A percentile compares a stretch with the other conserved stretches of the same genome.
Evolutionary conservation across 306 rosid species (phyloP).

Genomic region (Lathyrus oleraceus): DNA sequence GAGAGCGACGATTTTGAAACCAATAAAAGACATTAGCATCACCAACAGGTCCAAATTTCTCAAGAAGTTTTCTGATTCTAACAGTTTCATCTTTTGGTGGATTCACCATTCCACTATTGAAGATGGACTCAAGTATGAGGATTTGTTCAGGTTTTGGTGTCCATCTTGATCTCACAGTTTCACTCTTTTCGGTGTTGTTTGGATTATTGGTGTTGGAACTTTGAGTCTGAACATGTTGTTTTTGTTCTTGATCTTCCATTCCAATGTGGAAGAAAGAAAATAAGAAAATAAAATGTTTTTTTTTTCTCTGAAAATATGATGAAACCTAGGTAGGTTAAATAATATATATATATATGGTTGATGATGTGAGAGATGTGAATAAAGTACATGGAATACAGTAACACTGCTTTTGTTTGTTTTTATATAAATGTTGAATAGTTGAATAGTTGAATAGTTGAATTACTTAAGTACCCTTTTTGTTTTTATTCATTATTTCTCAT

Average conservation of each 20-base stretch:
- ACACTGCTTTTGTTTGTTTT: constrained; percentile 9
- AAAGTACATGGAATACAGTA: constrained; percentile 22
- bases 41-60: constrained; percentile 83
- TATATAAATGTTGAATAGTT: constrained; percentile 11
- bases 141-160: constrained; percentile 96
- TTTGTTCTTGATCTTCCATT: constrained; percentile 53
- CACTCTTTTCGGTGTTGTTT: constrained; percentile 50
- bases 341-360: constrained; percentile 9
- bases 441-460: neutral
- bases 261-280: constrained; percentile 25
- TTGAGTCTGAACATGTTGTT: constrained; percentile 6
- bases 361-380: constrained; percentile 17
- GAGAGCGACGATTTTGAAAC: constrained; percentile 95
- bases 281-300: constrained; percentile 5
- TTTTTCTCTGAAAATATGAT: constrained; percentile 36
- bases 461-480: neutral
- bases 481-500: neutral
- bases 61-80: constrained; percentile 72
- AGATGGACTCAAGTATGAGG: constrained; percentile 83
- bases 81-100: constrained; percentile 92
- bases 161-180: constrained; percentile 90
- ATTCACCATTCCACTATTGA: constrained; percentile 95
- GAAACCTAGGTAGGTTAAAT: constrained; percentile 57
- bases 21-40: constrained; percentile 97
- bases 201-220: constrained; percentile 39